Evolutionary conservation across 345 rosid species (phyloP).

Genomic region (Populus alba): DNA sequence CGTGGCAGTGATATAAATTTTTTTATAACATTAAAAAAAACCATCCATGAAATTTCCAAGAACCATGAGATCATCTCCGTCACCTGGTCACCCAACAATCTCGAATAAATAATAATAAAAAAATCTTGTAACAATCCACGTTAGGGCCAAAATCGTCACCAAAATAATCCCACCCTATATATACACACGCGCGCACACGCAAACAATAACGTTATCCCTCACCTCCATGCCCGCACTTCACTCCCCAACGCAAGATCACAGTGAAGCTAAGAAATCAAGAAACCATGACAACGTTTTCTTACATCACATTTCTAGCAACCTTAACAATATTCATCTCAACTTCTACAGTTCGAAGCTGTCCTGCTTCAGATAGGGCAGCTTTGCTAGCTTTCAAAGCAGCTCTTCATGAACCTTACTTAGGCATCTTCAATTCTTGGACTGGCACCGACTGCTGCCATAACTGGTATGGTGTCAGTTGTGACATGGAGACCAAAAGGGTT

Average conservation of each 20-base stretch:
- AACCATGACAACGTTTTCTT: neutral
- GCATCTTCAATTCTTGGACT: slow-evolving; percentile 79
- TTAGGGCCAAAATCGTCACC: slow-evolving; percentile 36
- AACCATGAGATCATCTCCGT: too few relatives aligned
- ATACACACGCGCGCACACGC: neutral
- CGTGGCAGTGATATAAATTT: neutral
- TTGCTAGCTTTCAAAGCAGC: slow-evolving; percentile 58
- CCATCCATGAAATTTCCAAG: too few relatives aligned
- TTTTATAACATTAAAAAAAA: too few relatives aligned
- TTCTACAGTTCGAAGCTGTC: slow-evolving; percentile 53
- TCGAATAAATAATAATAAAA: too few relatives aligned
- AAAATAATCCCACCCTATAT: slow-evolving; percentile 18
- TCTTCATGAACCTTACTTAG: slow-evolving; percentile 65
- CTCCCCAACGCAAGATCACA: neutral
- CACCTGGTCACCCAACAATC: neutral
- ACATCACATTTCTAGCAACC: neutral
- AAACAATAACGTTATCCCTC: neutral
- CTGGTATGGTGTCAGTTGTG: slow-evolving; percentile 93
- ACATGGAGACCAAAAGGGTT: slow-evolving; percentile 54
- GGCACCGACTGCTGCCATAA: slow-evolving; percentile 80
- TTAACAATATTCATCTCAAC: slow-evolving; percentile 22
- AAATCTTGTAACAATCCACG: slow-evolving; percentile 1
- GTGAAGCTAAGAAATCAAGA: too few relatives aligned
- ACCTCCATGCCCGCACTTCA: neutral
- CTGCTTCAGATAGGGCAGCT: slow-evolving; percentile 68